Evolutionary conservation across 768 basidiomycete species (phyloP), one percentile per base, ranked within the genome.

Genomic region (Tylopilus vinaceipallidus): DNA sequence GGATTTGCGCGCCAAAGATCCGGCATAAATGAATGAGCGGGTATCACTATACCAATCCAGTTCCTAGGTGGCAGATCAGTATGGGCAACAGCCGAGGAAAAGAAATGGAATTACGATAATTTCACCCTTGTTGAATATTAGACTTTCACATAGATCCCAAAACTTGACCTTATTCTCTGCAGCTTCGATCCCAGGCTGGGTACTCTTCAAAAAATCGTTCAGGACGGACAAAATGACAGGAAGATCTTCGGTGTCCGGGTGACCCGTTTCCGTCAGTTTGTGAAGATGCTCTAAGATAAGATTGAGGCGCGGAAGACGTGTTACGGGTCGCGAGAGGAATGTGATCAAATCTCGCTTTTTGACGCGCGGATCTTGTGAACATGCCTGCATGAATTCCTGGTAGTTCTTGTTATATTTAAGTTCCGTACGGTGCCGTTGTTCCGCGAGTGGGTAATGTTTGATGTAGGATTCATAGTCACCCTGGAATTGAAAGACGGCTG

Each of bases 101-200:
- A 13, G 7, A 26, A 19, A n/a, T 20, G 4, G 69, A n/a, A 83
- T 52, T 61, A 91, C 91, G 32, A 92, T 83, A 16, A 94, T 82
- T 65, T 95, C 91, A 22, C 88, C 91, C 54, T 78, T 83, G 60
- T 82, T 82, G 59, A 82, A 90, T 12, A 81, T 67, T 42, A 95
- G 63, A 57, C 79, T 84, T 70, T 95, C 90, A 55, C 82, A 83
- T 3, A 95, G 71, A 45, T 74, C 82, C 85, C 87, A 90, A 52
- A 91, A 84, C 62, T 91, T 92, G 56, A 94, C 92, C 64, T 92
- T 92, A 54, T 82, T 79, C 63, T 95, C 92, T 1, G 93, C 90
- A n/a, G 85, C 88, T 52, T 83, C 88, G 51, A 95, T 94, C 4
- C 93, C 93, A 1, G 91, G 91, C 60, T 95, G 86, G 0, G 90